A percentile compares a stretch with the other conserved stretches of the same genome.
phyloP scores from a whole-genome alignment of 2,329 filamentous ascomycete species.

The Colletotrichum simmondsii region DNA sequence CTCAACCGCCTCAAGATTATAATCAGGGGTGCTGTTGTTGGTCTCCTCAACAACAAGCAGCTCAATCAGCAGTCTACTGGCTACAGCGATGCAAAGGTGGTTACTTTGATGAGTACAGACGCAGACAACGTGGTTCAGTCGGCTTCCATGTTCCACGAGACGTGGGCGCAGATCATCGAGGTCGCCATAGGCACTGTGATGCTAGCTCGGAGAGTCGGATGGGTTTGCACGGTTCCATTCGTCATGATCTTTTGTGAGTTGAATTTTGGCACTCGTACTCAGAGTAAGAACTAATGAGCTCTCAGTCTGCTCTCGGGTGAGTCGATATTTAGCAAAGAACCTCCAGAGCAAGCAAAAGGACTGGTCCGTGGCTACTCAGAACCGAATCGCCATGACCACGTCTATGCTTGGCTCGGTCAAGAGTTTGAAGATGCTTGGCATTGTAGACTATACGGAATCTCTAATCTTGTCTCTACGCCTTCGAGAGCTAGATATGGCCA shows the following conservation, averaged over 20 bases:
- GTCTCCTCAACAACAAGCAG: constrained; percentile 12
- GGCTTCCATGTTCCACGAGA: constrained; percentile 34
- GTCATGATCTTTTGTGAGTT: constrained; percentile 47
- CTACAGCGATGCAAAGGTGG: constrained; percentile 1
- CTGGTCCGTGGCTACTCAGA: constrained; percentile 35
- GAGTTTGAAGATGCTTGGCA: constrained; percentile 48
- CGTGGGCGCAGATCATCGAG: constrained; percentile 37
- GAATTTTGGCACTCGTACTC: too few species aligned
- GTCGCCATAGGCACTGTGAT: constrained; percentile 32
- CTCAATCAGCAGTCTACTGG: background rate
- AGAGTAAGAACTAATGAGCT: background rate
- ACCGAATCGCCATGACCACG: constrained; percentile 43
- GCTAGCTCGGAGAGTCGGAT: constrained; percentile 37
- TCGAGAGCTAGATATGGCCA: constrained; percentile 38
- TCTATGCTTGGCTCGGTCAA: constrained; percentile 46
- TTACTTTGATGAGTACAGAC: constrained; percentile 35
- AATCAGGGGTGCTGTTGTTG: constrained; percentile 6
- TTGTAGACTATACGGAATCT: constrained; percentile 42
- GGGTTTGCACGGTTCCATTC: constrained; percentile 43
- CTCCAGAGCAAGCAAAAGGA: constrained; percentile 14
- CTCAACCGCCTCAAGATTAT: constrained; percentile 18
- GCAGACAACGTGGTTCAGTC: constrained; percentile 26
- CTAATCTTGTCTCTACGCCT: constrained; percentile 47
- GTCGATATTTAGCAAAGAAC: constrained; percentile 11
- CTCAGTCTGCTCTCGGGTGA: constrained; percentile 14